Base-by-base conservation (phyloP, 1,139 yeast genomes). In the Pichia sp. region DNA sequence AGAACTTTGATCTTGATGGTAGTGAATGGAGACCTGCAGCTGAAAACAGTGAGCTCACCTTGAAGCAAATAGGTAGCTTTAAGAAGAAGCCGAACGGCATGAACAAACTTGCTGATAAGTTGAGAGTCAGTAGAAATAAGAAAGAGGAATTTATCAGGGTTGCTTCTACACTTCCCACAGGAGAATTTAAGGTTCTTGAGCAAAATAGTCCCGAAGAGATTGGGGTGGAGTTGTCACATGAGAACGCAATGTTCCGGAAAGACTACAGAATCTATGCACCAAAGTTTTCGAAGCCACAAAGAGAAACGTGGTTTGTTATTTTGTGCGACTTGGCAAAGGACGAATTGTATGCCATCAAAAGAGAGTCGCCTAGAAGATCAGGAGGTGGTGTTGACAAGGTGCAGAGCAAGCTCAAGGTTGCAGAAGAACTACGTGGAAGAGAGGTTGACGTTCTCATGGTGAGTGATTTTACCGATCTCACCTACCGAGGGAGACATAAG, bases 291-390 rank as follows among this genome's bases (percentile, higher is more conserved):
- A 92, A 93, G 69, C 76, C 85, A 1, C 99, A 95, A 70, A 85
- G 92, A 64, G 99, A 93, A 68, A 83, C 95, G 0, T 95, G 99
- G 99, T 89, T 93, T 69, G 78, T 86, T 8, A 79, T 92, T 51
- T 70, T 85, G 8, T 79, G 82, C 61, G 79, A 82, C 63, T 67
- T 67, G 10, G 64, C 68, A 2, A 64, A 64, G 2, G 72, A 72
- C 40, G 89, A 85, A 64, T 67, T 88, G 45, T 70, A 79, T 40
- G 74, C 83, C 54, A 71, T 87, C 45, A 87, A 86, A 64, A 77
- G 95, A 64, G 87, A 87, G 8, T 79, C 84, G 15, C 93, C 93
- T 1, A 74, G 71, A 57, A 60, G 74, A 51, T 23, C 26, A 23
- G 61, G 64, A 0, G 30, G 75, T 2, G 56, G 61, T 2, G 66